Evolutionary conservation across 2,329 filamentous ascomycete species (phyloP), one percentile per base, ranked within the genome.

Genomic region (Phaeosphaeriaceae sp.): DNA sequence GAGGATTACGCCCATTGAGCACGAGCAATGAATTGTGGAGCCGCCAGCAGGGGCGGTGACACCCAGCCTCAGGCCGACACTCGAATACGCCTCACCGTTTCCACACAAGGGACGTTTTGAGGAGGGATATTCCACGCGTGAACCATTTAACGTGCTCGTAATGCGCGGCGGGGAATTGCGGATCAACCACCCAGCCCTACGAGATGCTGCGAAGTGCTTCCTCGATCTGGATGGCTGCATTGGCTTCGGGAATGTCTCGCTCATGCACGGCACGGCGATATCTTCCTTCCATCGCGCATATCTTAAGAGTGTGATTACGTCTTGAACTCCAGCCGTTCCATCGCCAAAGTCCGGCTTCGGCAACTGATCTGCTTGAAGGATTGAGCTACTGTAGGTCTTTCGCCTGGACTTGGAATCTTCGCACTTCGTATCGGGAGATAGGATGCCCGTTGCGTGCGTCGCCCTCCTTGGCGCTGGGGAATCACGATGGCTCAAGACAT

Each of bases 1-100:
- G 57, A 61, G 58, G 60, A 60, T 56, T 59, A 56, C 58, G 54
- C 63, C 58, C 25, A 42, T 42, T 52, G 48, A 49, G 51, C 50
- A 52, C 47, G 27, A 51, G 24, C 45, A 36, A 22, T 36, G 31
- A 36, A 36, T 36, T 20, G n/a, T 46, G 27, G 55, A 41, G 52
- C 49, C 53, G 58, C 56, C 56, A 36, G 48, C 20, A 40, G 31
- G 41, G 42, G 53, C 45, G 64, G 60, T 54, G 59, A 60, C 51
- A 48, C 61, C 63, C 52, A 44, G 54, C 54, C 48, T 56, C 56
- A 54, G 59, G 56, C 47, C 54, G 57, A 58, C 31, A 47, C 46
- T 27, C 22, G 33, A 48, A 31, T 55, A 51, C 48, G 58, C 63
- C 54, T 45, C 46, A 15, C 40, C 25, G 22, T 24, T 51, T 25